Percentiles rank a stretch among this genome's conserved stretches.
Evolutionary conservation across 2,329 filamentous ascomycete genomes (phyloP).

Genomic region (Monosporascus sp.): DNA sequence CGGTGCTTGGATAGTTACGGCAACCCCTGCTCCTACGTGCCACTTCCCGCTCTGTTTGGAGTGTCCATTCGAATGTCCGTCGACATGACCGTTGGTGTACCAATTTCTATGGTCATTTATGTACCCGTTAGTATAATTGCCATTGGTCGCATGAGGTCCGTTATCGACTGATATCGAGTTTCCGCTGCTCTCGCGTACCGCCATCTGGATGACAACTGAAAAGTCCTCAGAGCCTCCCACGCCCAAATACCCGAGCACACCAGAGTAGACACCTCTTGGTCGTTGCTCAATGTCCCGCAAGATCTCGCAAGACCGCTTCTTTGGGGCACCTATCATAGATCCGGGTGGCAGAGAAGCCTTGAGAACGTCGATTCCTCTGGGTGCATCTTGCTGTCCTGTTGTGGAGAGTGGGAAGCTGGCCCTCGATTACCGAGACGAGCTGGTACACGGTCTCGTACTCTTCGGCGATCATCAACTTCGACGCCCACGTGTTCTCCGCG

Average conservation of each 20-base stretch:
- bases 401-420: slow-evolving; percentile 12
- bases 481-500: slow-evolving; percentile 53
- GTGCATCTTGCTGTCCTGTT: background rate
- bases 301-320: slow-evolving; percentile 65
- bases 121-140: background rate
- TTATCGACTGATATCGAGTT: background rate
- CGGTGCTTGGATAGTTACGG: slow-evolving; percentile 62
- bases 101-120: background rate
- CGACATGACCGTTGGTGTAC: background rate
- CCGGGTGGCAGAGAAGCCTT: slow-evolving; percentile 60
- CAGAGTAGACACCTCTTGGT: slow-evolving; percentile 58
- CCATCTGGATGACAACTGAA: slow-evolving; percentile 65
- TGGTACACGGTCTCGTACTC: slow-evolving; percentile 68
- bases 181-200: slow-evolving; percentile 34
- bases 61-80: background rate
- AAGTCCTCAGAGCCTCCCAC: slow-evolving; percentile 66
- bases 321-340: slow-evolving; percentile 72
- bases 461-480: slow-evolving; percentile 63
- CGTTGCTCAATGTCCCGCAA: slow-evolving; percentile 52
- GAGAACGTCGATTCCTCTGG: slow-evolving; percentile 51
- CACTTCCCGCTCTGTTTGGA: slow-evolving; percentile 38
- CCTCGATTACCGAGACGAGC: slow-evolving; percentile 64
- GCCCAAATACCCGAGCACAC: slow-evolving; percentile 65
- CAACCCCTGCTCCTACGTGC: slow-evolving; percentile 67
- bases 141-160: background rate